Conservation (phyloP, 2,329 filamentous ascomycete genomes). For the Stachybotrys chartarum region DNA sequence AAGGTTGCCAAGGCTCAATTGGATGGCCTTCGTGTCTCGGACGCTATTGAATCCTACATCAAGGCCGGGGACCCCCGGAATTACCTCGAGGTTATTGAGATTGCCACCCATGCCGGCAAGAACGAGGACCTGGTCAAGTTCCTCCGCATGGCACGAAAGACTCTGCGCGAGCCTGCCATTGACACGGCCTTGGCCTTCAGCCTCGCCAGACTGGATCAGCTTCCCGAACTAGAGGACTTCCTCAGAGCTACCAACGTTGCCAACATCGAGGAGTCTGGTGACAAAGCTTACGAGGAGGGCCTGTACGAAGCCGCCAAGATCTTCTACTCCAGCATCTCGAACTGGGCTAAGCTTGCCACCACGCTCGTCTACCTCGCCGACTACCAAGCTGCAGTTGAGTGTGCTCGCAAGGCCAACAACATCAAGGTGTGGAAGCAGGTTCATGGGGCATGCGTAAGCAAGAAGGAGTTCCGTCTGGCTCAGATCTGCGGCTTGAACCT, state of each 20-base stretch:
- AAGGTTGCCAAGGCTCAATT: constrained; percentile 97
- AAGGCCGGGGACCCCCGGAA: constrained; percentile 89
- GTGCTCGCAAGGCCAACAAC: constrained; percentile 96
- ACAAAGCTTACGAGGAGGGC: constrained; percentile 94
- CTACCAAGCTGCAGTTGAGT: constrained; percentile 96
- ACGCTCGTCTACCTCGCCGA: constrained; percentile 95
- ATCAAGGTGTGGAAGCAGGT: constrained; percentile 99
- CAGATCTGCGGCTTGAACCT: constrained; percentile 98
- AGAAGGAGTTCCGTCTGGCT: constrained; percentile 98
- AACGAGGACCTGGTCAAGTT: constrained; percentile 97
- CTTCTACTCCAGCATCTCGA: constrained; percentile 96
- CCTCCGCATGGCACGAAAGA: constrained; percentile 95
- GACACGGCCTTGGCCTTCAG: constrained; percentile 93
- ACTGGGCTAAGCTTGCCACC: constrained; percentile 98
- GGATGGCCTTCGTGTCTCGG: constrained; percentile 85
- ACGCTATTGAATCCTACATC: constrained; percentile 96
- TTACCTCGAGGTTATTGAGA: constrained; percentile 93
- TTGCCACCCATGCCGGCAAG: constrained; percentile 90
- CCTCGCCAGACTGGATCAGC: constrained; percentile 85
- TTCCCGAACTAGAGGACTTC: constrained; percentile 94
- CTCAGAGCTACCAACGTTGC: constrained; percentile 88
- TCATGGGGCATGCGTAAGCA: constrained; percentile 88
- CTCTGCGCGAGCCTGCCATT: constrained; percentile 83
- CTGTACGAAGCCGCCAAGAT: constrained; percentile 97
- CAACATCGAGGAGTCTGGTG: constrained; percentile 91